Evolutionary conservation across 140 eudicot genomes (phyloP).

Genomic region (Bidens hawaiensis): DNA sequence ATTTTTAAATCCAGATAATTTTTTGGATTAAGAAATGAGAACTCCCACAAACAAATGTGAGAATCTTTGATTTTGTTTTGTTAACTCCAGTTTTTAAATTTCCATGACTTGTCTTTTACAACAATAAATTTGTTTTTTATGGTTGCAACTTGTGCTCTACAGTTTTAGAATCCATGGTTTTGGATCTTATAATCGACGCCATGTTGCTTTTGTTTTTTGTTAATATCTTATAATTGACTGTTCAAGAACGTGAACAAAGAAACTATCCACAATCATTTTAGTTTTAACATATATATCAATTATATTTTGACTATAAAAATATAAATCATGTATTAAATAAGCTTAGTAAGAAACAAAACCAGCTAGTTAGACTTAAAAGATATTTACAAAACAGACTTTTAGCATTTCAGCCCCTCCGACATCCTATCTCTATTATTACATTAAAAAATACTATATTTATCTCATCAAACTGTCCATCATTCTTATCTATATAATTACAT

Average conservation of each 20-base stretch:
- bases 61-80: slow-evolving; percentile 46
- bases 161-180: slow-evolving; percentile 29
- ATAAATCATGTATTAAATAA: no score
- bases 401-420: no score
- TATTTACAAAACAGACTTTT: no score
- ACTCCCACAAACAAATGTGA: slow-evolving; percentile 28
- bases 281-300: no score
- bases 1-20: slow-evolving; percentile 32
- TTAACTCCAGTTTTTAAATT: slow-evolving; percentile 21
- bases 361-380: no score
- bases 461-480: no score
- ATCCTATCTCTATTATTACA: no score
- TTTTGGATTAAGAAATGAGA: slow-evolving; percentile 24
- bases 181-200: slow-evolving; percentile 30
- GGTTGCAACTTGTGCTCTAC: slow-evolving; percentile 29
- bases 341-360: no score
- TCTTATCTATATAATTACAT: no score
- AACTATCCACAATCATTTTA: not conserved
- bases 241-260: slow-evolving; percentile 7
- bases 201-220: slow-evolving; percentile 10
- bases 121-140: slow-evolving; percentile 10
- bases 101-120: slow-evolving; percentile 28
- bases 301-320: no score
- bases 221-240: slow-evolving; percentile 4
- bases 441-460: no score